Percentiles rank a stretch among this genome's conserved stretches.
These are phyloP conservation scores for Coemansia sp. DNA, from an alignment of 192 early-diverging fungal genomes.

Conservation along the genomic window DNA sequence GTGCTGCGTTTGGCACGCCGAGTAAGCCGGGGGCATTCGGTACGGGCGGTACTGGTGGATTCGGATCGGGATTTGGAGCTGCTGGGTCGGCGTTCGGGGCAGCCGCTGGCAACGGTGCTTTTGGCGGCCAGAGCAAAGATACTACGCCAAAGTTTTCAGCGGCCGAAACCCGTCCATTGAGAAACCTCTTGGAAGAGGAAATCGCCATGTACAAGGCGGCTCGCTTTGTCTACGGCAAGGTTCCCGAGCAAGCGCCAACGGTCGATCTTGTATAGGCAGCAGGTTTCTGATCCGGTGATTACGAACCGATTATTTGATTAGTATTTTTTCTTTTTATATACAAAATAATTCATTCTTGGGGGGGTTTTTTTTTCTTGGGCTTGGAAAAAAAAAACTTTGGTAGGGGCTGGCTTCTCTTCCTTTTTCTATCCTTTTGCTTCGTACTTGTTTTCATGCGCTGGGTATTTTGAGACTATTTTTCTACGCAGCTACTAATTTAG, in stretches of 20 bases:
- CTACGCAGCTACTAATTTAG: not conserved
- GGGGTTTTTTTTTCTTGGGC: no score
- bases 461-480: not conserved
- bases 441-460: constrained; percentile 6
- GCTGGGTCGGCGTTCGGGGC: constrained; percentile 7
- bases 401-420: no score
- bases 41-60: not conserved
- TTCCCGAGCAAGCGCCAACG: constrained; percentile 39
- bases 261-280: constrained; percentile 8
- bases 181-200: constrained; percentile 24
- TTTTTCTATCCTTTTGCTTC: no score
- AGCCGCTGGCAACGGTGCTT: not conserved
- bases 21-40: constrained; percentile 9
- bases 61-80: constrained; percentile 3
- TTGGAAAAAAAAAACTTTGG: no score
- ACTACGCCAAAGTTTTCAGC: not conserved
- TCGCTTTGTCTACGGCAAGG: constrained; percentile 22
- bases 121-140: not conserved
- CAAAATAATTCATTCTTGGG: no score
- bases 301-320: constrained; percentile 8
- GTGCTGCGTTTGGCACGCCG: not conserved
- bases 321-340: constrained; percentile 1
- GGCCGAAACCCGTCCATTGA: constrained; percentile 14
- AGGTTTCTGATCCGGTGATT: constrained; percentile 5
- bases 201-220: constrained; percentile 23